Percentiles rank a stretch among this genome's conserved stretches.
Evolutionary conservation across 768 basidiomycete genomes (phyloP).

Genomic region (Boletus rubescentipes): DNA sequence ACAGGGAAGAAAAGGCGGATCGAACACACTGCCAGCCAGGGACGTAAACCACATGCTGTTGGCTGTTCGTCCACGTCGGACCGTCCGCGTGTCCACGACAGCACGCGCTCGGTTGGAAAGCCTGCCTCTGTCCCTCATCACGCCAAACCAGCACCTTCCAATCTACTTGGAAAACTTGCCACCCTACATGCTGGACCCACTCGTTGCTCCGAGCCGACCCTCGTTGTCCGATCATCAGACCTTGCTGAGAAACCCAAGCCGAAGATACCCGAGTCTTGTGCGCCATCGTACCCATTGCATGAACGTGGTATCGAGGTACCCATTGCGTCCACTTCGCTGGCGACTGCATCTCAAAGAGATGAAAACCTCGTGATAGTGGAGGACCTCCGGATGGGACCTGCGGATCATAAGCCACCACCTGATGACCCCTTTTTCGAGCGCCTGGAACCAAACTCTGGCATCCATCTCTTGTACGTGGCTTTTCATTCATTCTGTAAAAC

Average conservation of each 20-base stretch:
- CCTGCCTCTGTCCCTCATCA: conserved; percentile 8
- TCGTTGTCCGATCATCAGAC: conserved; percentile 33
- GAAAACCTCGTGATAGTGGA: conserved; percentile 72
- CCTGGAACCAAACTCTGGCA: conserved; percentile 90
- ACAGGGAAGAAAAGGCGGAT: conserved; percentile 47
- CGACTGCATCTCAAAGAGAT: conserved; percentile 40
- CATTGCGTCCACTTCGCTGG: conserved; percentile 3
- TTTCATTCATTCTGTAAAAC: background rate
- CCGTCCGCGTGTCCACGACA: conserved; percentile 15
- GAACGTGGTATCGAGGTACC: conserved; percentile 8
- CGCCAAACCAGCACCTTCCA: conserved; percentile 47
- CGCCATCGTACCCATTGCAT: background rate
- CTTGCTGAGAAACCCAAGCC: conserved; percentile 20
- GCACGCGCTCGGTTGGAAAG: conserved; percentile 7
- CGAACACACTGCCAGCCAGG: conserved; percentile 26
- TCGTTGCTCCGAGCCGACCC: conserved; percentile 12
- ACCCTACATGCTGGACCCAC: conserved; percentile 28
- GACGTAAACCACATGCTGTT: conserved; percentile 18
- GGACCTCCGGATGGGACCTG: conserved; percentile 74
- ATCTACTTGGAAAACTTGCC: conserved; percentile 52
- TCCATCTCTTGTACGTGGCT: conserved; percentile 69
- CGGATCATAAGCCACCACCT: conserved; percentile 63
- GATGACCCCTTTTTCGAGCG: conserved; percentile 77
- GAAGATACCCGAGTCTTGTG: conserved; percentile 9
- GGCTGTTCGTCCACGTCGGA: conserved; percentile 9